Percentiles rank a stretch among this genome's conserved stretches.
Conservation (phyloP, 768 basidiomycete species). For the Leucosporidium creatinivorum region DNA sequence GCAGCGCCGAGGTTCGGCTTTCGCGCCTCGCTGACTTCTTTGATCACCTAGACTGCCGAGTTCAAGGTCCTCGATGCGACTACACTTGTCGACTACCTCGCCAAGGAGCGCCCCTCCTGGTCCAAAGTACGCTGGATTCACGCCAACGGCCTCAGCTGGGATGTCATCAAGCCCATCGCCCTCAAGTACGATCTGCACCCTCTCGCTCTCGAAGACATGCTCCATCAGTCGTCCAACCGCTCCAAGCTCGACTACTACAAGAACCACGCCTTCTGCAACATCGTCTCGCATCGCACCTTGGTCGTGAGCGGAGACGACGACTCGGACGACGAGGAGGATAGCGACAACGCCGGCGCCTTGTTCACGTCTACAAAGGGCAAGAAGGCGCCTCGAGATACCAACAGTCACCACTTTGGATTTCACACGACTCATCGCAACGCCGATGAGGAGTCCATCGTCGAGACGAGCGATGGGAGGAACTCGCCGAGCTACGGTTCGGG, state of each 20-base stretch:
- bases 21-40: no score
- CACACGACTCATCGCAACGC: no score
- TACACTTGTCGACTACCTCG: neutral
- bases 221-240: constrained; percentile 47
- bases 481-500: no score
- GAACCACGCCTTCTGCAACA: constrained; percentile 34
- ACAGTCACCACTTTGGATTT: no score
- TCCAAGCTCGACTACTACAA: constrained; percentile 59
- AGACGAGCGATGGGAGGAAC: no score
- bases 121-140: constrained; percentile 69
- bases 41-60: neutral
- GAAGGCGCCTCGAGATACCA: no score
- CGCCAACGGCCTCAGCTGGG: constrained; percentile 61
- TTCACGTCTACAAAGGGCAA: no score
- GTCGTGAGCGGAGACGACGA: neutral
- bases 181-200: constrained; percentile 65
- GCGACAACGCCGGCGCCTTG: neutral
- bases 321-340: neutral
- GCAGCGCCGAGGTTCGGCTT: no score
- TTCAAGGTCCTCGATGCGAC: neutral
- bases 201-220: constrained; percentile 62
- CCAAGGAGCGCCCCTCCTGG: constrained; percentile 43
- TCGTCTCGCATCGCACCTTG: neutral
- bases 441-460: no score
- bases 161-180: constrained; percentile 61